phyloP scores from a whole-genome alignment of 768 basidiomycete species.

The Sporobolomyces roseus region DNA sequence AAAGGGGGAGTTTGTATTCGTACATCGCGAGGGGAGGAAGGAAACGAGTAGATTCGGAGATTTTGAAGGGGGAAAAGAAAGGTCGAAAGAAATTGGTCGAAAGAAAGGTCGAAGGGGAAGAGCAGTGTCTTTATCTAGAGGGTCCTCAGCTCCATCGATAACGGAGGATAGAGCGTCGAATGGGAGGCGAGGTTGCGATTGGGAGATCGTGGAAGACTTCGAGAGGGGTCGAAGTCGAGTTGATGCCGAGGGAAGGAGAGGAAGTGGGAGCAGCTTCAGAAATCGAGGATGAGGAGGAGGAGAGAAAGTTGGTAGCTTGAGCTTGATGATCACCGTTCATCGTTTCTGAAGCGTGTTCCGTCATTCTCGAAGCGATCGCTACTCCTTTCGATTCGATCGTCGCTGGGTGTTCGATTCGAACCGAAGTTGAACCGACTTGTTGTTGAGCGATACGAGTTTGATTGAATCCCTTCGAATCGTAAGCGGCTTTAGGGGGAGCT shows the following conservation, averaged over 20 bases:
- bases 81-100: no score
- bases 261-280: no score
- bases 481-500: neutral
- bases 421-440: neutral
- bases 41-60: neutral
- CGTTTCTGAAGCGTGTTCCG: conserved; percentile 11
- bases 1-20: no score
- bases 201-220: conserved; percentile 10
- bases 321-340: no score
- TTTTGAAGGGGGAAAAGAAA: no score
- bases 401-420: neutral
- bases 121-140: neutral
- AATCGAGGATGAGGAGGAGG: neutral
- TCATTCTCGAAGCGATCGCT: neutral
- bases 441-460: neutral
- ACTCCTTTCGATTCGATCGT: conserved; percentile 8
- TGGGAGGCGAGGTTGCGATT: neutral
- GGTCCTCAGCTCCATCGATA: neutral
- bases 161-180: neutral
- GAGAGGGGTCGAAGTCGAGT: neutral
- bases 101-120: neutral
- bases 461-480: neutral
- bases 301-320: conserved; percentile 6
- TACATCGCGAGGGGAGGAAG: neutral
- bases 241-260: neutral